phyloP scores from a whole-genome alignment of 108 stramenopile species.

The Fragilariopsis cylindrus region DNA sequence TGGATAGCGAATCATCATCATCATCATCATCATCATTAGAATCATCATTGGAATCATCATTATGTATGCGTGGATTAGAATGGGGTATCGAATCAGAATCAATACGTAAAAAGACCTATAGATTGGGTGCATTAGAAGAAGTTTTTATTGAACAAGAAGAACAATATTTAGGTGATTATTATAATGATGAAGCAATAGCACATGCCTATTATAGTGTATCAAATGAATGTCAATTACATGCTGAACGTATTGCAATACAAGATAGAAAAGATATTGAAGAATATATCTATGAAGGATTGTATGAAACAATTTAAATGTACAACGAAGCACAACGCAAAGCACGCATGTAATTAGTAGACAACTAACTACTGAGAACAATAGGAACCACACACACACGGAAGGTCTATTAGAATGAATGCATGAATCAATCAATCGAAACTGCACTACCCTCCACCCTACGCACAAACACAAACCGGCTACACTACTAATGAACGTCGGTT shows the following conservation, averaged over 20 bases:
- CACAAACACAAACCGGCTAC: too few relatives aligned
- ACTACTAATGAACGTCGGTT: too few relatives aligned
- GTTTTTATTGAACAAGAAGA: background rate
- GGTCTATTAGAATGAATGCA: too few relatives aligned
- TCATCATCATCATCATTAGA: too few relatives aligned
- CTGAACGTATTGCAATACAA: background rate
- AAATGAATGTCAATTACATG: background rate
- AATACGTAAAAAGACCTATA: background rate
- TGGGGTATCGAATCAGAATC: background rate
- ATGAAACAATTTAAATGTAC: too few relatives aligned
- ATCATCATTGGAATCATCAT: background rate
- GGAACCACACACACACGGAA: too few relatives aligned
- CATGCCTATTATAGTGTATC: background rate
- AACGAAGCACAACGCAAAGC: too few relatives aligned
- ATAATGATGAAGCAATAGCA: background rate
- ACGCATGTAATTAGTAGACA: too few relatives aligned
- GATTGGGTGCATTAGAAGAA: background rate
- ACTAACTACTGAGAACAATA: too few relatives aligned
- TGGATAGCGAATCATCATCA: too few relatives aligned
- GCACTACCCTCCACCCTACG: too few relatives aligned
- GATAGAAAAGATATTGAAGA: background rate
- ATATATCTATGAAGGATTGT: background rate
- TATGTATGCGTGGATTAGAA: background rate
- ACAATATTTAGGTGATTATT: background rate
- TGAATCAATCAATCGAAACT: too few relatives aligned